Evolutionary conservation across 1,139 yeast genomes (phyloP).

Genomic region (Taphrina deformans): DNA sequence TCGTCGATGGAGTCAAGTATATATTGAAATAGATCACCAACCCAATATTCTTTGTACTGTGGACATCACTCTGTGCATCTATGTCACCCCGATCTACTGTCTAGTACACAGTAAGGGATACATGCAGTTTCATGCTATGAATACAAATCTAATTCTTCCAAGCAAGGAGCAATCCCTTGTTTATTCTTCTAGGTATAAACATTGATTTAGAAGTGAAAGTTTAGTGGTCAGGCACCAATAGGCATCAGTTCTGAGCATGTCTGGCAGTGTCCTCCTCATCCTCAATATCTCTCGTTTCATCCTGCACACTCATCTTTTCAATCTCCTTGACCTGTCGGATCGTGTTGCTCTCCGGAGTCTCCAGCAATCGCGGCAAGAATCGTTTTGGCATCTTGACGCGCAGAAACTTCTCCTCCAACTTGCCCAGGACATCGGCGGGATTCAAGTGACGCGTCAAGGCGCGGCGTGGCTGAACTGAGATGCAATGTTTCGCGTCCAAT

Average conservation of each 20-base stretch:
- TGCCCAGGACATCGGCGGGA: conserved; percentile 81
- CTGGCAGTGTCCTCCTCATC: background rate
- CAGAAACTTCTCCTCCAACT: conserved; percentile 74
- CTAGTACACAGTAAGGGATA: no score
- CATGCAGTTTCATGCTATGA: no score
- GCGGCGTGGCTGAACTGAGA: conserved; percentile 89
- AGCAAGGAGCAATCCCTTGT: no score
- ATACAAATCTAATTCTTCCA: no score
- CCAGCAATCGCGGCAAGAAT: conserved; percentile 59
- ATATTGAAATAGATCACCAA: no score
- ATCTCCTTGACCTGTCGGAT: conserved; percentile 16
- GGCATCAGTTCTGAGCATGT: background rate
- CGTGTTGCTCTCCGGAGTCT: conserved; percentile 13
- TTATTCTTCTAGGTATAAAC: no score
- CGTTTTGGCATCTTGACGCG: conserved; percentile 89
- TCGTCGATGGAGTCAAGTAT: no score
- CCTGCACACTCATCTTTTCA: conserved; percentile 9
- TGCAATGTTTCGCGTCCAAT: conserved; percentile 92
- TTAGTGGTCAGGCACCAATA: no score
- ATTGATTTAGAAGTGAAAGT: no score
- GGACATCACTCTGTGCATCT: no score
- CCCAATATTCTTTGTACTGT: no score
- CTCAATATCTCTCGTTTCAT: background rate
- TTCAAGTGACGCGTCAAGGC: conserved; percentile 91
- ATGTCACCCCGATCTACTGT: no score